Evolutionary conservation across 2,329 filamentous ascomycete species (phyloP), one percentile per base, ranked within the genome.

Genomic region (Ophiostoma sp.): DNA sequence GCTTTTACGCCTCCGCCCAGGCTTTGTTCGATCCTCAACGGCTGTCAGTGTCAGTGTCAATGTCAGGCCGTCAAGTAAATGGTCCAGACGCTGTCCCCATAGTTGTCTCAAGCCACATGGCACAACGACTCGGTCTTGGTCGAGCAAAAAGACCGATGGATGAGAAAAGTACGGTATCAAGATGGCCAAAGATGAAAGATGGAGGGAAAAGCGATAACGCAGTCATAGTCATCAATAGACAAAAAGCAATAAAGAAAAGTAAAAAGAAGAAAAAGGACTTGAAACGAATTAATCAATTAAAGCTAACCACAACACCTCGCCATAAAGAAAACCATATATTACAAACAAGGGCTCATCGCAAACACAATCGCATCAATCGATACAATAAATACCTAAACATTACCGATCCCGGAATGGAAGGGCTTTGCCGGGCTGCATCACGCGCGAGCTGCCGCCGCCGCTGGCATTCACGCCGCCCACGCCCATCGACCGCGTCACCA

Each of bases 371-470:
- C 27, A 31, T 7, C 27, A 33, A 7, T 17, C 27, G 2, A 17
- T 3, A 41, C 62, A 65, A n/a, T 36, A 3, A 36, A 39, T 31
- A 62, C 3, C 7, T 27, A 33, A 4, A 2, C 4, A 6, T 33
- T 27, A 71, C n/a, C 52, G 44, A 23, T 69, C 64, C 10, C 72
- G 48, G 10, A 73, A 13, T 3, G 73, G 72, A 68, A 74, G 23
- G 13, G 36, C 23, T 0, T 71, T 54, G 20, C 71, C 70, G 15
- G 72, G 72, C 68, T 70, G 64, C 72, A 73, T 74, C 48, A 73
- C 27, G 27, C 57, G 57, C 27, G 52, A 57, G 52, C 52, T n/a
- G n/a, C 44, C 44, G 44, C 52, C 52, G 23, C 52, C 52, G 23
- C 52, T n/a, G 23, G 27, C 57, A 33, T 62, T 62, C 5, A 62